Percentiles rank a stretch among this genome's conserved stretches.
phyloP scores from a whole-genome alignment of 1,284 basidiomycete species.

The Malassezia obtusa region DNA sequence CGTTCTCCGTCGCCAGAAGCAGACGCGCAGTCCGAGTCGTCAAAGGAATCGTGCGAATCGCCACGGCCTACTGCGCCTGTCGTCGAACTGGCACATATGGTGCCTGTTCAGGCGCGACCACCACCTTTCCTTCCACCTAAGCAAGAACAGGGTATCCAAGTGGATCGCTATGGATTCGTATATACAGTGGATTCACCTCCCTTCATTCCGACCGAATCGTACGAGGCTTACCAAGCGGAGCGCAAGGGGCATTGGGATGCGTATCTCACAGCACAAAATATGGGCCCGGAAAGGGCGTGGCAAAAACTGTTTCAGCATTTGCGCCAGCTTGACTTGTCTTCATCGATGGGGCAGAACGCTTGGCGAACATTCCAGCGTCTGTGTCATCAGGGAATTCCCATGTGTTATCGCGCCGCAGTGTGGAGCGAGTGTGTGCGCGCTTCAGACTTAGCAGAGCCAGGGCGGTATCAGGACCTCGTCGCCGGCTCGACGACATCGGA shows the following conservation, averaged over 20 bases:
- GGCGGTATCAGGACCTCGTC: constrained; percentile 75
- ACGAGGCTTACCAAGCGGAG: constrained; percentile 67
- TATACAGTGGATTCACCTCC: constrained; percentile 52
- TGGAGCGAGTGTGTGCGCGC: constrained; percentile 89
- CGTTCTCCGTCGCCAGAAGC: neutral
- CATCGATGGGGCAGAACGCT: constrained; percentile 73
- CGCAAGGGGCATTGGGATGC: constrained; percentile 76
- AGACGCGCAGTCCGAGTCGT: neutral
- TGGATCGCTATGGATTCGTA: constrained; percentile 72
- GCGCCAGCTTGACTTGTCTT: constrained; percentile 55
- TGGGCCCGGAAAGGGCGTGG: constrained; percentile 28
- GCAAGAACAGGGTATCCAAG: neutral
- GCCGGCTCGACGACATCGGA: constrained; percentile 49
- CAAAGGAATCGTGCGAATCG: neutral
- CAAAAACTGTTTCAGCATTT: constrained; percentile 49
- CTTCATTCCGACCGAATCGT: constrained; percentile 56
- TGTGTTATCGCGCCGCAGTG: constrained; percentile 69
- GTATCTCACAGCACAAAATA: constrained; percentile 58
- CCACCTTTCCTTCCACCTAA: constrained; percentile 53
- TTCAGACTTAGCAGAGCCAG: constrained; percentile 80
- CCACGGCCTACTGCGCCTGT: constrained; percentile 49
- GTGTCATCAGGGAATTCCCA: constrained; percentile 72
- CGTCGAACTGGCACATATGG: constrained; percentile 81
- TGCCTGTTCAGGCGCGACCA: constrained; percentile 71
- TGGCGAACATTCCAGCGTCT: constrained; percentile 68